Percentiles rank a stretch among this genome's conserved stretches.
These are phyloP conservation scores for Blumeriella jaapii DNA, from an alignment of 2,329 filamentous ascomycete genomes.

Conservation along the genomic window DNA sequence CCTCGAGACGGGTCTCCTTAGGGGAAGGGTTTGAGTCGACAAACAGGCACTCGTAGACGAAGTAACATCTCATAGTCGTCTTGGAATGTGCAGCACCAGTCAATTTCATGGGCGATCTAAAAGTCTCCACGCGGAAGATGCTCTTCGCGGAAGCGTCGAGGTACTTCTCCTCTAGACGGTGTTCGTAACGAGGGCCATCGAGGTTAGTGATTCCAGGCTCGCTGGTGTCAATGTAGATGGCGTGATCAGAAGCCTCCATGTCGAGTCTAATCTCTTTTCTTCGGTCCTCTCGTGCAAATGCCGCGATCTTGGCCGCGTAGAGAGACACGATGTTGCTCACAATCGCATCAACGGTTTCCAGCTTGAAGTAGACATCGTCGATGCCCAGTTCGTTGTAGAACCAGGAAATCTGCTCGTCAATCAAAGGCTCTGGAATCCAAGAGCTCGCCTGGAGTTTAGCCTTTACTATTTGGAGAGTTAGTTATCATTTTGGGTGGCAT, in stretches of 20 bases:
- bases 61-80: conserved; percentile 89
- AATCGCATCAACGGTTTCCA: conserved; percentile 76
- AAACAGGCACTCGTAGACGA: conserved; percentile 95
- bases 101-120: conserved; percentile 77
- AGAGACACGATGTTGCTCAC: conserved; percentile 91
- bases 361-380: conserved; percentile 96
- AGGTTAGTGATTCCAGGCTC: conserved; percentile 70
- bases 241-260: conserved; percentile 89
- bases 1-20: conserved; percentile 77
- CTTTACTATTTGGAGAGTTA: conserved; percentile 31
- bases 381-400: conserved; percentile 98
- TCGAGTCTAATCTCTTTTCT: conserved; percentile 88
- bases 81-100: conserved; percentile 54
- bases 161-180: conserved; percentile 89
- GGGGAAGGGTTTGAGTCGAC: conserved; percentile 60
- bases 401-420: conserved; percentile 82
- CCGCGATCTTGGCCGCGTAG: conserved; percentile 93
- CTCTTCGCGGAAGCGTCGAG: conserved; percentile 63
- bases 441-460: conserved; percentile 63
- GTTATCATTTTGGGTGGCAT: conserved; percentile 1
- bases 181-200: conserved; percentile 81
- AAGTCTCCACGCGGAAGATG: conserved; percentile 90
- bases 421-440: conserved; percentile 75
- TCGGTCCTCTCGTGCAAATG: conserved; percentile 86
- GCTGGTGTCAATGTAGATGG: conserved; percentile 97